These are phyloP conservation scores for Lindgomyces ingoldianus DNA, from an alignment of 495 filamentous ascomycete species.

Conservation along the genomic window DNA sequence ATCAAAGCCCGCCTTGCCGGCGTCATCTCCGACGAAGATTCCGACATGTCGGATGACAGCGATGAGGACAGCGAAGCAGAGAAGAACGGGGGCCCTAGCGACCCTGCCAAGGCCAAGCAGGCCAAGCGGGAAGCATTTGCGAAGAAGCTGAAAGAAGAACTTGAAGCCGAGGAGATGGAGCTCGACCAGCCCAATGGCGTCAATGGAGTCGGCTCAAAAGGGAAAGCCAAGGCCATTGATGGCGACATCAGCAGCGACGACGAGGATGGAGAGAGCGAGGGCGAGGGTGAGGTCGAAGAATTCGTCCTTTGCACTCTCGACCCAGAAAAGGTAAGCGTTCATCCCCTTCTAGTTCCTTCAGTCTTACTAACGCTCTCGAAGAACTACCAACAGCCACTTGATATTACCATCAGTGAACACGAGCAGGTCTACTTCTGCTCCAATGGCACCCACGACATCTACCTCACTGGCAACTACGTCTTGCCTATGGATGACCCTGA, in stretches of 20 bases:
- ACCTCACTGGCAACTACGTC: conserved; percentile 94
- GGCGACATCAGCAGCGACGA: conserved; percentile 58
- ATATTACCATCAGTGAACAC: conserved; percentile 81
- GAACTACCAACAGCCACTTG: conserved; percentile 93
- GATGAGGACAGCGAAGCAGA: conserved; percentile 65
- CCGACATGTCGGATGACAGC: conserved; percentile 58
- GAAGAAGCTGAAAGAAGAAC: conserved; percentile 47
- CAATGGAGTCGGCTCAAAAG: conserved; percentile 67
- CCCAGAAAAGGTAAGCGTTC: conserved; percentile 65
- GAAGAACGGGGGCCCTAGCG: conserved; percentile 83
- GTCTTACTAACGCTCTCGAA: conserved; percentile 49
- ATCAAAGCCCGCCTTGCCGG: conserved; percentile 62
- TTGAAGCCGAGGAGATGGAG: conserved; percentile 65
- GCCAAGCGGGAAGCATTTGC: conserved; percentile 66
- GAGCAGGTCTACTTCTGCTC: conserved; percentile 91
- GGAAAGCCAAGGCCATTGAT: conserved; percentile 72
- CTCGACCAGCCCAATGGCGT: conserved; percentile 64
- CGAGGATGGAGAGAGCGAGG: conserved; percentile 66
- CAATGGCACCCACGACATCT: conserved; percentile 83
- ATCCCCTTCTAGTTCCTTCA: neutral
- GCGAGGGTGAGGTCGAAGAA: conserved; percentile 74
- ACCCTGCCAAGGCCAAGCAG: conserved; percentile 84
- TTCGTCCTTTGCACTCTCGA: conserved; percentile 93
- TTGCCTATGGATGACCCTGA: conserved; percentile 57
- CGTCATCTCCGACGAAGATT: conserved; percentile 44